Base-by-base conservation (phyloP, 2,329 filamentous ascomycete species). In the Fusarium stilboides region DNA sequence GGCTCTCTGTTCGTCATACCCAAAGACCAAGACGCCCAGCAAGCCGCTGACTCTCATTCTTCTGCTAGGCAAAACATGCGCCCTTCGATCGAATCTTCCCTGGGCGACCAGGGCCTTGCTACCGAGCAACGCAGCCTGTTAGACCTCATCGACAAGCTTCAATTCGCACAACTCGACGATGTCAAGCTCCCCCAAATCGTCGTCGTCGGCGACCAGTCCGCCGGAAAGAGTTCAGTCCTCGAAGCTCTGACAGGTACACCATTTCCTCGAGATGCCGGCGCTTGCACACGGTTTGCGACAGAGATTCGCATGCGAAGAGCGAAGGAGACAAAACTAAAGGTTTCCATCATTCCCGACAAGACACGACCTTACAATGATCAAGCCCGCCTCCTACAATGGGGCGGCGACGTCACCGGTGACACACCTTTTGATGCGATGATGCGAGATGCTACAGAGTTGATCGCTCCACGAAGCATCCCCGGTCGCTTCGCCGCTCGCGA, bases 171-270 rank as follows among this genome's bases (percentile, higher is more conserved):
- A 74, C 76, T 87, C 75, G 80, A 87, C 72, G 83, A 85, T 74
- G 79, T 86, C 70, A 82, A 84, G 46, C 80, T 89, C 0, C 87
- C 87, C 1, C 87, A 91, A 72, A 86, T 91, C 36, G 87, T 90
- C 46, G 88, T 90, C 24, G 88, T 89, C 34, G 88, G 88, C 31
- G 87, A 90, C 74, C 88, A 90, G 76, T 89, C 87, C 3, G 85
- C 87, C 8, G 89, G 89, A 20, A 91, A 91, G 76, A 89, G 86
- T 69, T 90, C 88, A 6, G 86, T 89, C 2, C 82, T 91, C 3
- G 88, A 90, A 71, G 87, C 88, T n/a, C 81, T 91, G 37, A 89
- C 87, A 0, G 87, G 87, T 24, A 87, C 89, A 12, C 84, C 85
- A 0, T 91, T 91, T 45, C 89, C 88, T 0, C 81, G 85, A 57